These are phyloP conservation scores for Gillenia trifoliata DNA, from an alignment of 306 rosid species.

Conservation along the genomic window DNA sequence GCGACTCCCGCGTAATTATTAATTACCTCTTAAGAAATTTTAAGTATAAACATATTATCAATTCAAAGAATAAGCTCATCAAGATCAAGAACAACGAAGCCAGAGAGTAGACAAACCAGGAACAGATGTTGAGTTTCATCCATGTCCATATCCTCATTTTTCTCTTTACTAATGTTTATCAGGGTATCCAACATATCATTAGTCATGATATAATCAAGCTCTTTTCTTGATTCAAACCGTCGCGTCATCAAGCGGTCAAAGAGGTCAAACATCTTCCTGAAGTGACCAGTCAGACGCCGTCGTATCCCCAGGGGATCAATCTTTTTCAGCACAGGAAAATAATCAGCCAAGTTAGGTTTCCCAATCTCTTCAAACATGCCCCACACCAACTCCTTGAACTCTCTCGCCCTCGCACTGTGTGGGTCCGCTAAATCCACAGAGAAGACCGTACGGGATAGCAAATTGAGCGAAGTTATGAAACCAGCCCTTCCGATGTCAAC, in stretches of 20 bases:
- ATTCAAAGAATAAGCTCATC: background rate
- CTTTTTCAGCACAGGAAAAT: conserved; percentile 12
- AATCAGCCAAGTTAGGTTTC: conserved; percentile 15
- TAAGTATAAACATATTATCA: background rate
- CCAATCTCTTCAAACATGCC: background rate
- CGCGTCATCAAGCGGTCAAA: background rate
- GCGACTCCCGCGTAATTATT: no score
- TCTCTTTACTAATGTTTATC: background rate
- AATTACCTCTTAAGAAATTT: background rate
- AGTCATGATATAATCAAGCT: background rate
- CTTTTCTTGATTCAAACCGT: background rate
- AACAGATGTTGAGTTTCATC: background rate
- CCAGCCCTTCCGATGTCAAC: conserved; percentile 20
- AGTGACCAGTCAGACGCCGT: background rate
- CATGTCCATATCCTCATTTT: background rate
- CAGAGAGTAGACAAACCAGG: background rate
- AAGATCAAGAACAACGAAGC: background rate
- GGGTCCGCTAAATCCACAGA: conserved; percentile 2
- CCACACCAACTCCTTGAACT: conserved; percentile 7
- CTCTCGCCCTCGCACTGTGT: conserved; percentile 4
- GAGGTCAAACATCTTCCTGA: background rate
- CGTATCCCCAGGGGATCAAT: conserved; percentile 14
- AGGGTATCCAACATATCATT: background rate
- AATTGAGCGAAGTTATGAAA: conserved; percentile 9
- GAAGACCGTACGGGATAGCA: conserved; percentile 17